Evolutionary conservation across 371 early-diverging fungal genomes (phyloP).

Genomic region (Fennellomyces sp.): DNA sequence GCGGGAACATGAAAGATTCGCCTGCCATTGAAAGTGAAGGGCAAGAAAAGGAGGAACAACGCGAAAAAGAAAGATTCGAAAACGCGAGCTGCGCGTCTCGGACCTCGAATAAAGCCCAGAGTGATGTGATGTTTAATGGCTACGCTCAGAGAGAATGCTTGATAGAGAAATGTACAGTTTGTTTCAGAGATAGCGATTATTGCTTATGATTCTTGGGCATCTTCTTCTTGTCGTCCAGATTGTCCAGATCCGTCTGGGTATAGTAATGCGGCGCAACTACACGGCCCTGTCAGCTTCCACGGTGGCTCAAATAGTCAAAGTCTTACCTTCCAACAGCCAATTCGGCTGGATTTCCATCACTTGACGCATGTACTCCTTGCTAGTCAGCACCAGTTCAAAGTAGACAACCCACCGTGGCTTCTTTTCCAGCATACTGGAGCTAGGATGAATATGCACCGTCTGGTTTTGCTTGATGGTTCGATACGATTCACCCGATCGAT

Average conservation of each 20-base stretch:
- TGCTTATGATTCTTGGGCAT: constrained; percentile 56
- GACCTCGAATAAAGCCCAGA: no score
- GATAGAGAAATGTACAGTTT: neutral
- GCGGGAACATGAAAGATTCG: neutral
- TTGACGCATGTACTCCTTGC: constrained; percentile 94
- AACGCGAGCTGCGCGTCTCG: no score
- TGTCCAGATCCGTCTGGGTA: constrained; percentile 67
- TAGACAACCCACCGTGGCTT: constrained; percentile 89
- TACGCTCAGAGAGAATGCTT: no score
- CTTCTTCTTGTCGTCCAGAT: constrained; percentile 62
- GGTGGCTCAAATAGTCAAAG: no score
- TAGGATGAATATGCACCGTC: constrained; percentile 94
- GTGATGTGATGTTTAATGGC: no score
- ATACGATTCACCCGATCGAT: constrained; percentile 87
- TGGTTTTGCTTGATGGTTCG: constrained; percentile 90
- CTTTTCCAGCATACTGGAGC: constrained; percentile 74
- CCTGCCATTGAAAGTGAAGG: neutral
- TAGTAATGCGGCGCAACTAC: constrained; percentile 94
- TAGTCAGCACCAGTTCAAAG: constrained; percentile 92
- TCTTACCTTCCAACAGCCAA: constrained; percentile 88
- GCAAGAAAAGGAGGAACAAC: neutral
- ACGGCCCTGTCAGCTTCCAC: no score
- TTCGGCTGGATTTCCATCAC: constrained; percentile 91
- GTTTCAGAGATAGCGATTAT: neutral
- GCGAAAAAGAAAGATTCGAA: neutral